A percentile compares a stretch with the other conserved stretches of the same genome.
Conservation (phyloP, 768 basidiomycete species). For the Amyloporia xantha region DNA sequence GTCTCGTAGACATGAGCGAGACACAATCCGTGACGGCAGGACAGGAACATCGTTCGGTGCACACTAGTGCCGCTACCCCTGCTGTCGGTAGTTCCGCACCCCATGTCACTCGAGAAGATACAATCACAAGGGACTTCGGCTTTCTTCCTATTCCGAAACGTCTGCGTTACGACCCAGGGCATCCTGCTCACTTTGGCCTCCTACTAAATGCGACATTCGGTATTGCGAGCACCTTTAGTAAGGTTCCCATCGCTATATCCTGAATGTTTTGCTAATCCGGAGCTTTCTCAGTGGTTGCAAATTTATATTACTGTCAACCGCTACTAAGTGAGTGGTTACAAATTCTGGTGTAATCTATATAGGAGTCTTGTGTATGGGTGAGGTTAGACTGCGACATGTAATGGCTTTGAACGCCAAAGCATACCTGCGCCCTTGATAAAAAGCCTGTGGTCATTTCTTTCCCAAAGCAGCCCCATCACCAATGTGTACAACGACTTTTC, state of each 20-base stretch:
- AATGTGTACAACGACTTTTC: too few species aligned
- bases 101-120: background rate
- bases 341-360: too few species aligned
- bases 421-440: too few species aligned
- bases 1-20: background rate
- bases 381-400: too few species aligned
- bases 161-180: conserved; percentile 34
- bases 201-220: conserved; percentile 42
- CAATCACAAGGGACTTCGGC: conserved; percentile 27
- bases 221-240: conserved; percentile 39
- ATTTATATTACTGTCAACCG: conserved; percentile 81
- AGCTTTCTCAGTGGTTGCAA: conserved; percentile 46
- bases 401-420: too few species aligned
- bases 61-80: background rate
- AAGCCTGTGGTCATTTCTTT: too few species aligned
- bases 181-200: conserved; percentile 30
- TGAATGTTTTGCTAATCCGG: background rate
- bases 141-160: conserved; percentile 40
- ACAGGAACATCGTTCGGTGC: background rate
- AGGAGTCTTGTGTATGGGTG: too few species aligned
- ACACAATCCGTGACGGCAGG: background rate
- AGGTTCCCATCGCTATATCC: conserved; percentile 8
- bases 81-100: background rate
- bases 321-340: conserved; percentile 45
- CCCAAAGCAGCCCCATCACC: too few species aligned